Evolutionary conservation across 345 rosid genomes (phyloP), one percentile per base, ranked within the genome.

Genomic region (Euphorbia peplus): DNA sequence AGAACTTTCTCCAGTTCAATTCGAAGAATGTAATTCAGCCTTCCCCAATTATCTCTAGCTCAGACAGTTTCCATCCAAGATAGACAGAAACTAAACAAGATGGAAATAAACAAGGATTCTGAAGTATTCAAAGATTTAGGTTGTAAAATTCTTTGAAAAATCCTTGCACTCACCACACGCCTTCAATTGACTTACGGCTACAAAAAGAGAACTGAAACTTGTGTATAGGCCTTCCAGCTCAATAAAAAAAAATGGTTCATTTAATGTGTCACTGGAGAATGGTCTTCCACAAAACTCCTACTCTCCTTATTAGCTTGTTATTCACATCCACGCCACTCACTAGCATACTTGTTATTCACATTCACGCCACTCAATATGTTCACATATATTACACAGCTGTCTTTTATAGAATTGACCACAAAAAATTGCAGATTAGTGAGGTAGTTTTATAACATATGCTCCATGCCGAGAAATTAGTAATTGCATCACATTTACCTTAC

Each of bases 401-500:
- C 54, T 50, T 7, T 18, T 4, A 18, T 18, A 18, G 54, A 50
- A 8, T 50, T 50, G 2, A 50, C 3, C 24, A 22, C 4, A 22
- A 4, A 50, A 50, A 50, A 7, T 4, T n/a, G 22, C 0, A 50
- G 54, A 22, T 18, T 7, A 50, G 21, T 50, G 21, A 0, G 54
- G 54, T 18, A 50, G 54, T 19, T n/a, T 11, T n/a, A 7, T 50
- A 0, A 4, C 8, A n/a, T 7, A 50, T 18, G 22, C 24, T 24
- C 54, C 54, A 6, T 50, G 24, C 9, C 54, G 22, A 50, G 16
- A 50, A n/a, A 19, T 4, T n/a, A 50, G 19, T 15, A 73, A 12
- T 42, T 29, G 44, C 65, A 61, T 39, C 8, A 30, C 13, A 5
- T 64, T 66, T 76, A 90, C 97, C 90, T 86, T 60, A 93, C 88